Evolutionary conservation across 2,329 filamentous ascomycete genomes (phyloP).

Genomic region (Alternaria tenuissima): DNA sequence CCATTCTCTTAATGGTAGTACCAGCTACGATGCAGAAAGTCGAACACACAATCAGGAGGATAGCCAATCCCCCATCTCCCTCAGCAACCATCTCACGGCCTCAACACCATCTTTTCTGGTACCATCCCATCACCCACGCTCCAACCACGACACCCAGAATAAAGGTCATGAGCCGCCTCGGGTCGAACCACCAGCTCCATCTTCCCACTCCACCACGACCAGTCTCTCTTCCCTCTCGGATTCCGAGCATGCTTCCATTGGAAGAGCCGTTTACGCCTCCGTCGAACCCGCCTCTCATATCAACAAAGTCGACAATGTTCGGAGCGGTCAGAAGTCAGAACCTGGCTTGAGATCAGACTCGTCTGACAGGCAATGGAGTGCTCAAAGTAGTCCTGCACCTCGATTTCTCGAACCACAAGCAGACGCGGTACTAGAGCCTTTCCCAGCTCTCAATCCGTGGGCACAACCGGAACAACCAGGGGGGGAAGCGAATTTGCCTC

Average conservation of each 20-base stretch:
- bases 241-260: neutral
- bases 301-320: neutral
- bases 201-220: neutral
- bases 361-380: neutral
- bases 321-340: neutral
- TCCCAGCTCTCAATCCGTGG: neutral
- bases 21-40: neutral
- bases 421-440: neutral
- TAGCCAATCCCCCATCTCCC: neutral
- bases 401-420: neutral
- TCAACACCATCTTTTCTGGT: neutral
- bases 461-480: neutral
- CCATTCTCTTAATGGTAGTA: neutral
- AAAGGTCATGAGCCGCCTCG: neutral
- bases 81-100: neutral
- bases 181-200: neutral
- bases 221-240: neutral
- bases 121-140: neutral
- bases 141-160: neutral
- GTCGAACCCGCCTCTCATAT: neutral
- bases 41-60: neutral
- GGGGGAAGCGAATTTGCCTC: neutral
- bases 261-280: neutral
- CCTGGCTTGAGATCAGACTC: neutral
- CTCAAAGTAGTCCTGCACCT: neutral